Conservation (phyloP, 192 early-diverging fungal species). For the Lunasporangiospora selenospora region DNA sequence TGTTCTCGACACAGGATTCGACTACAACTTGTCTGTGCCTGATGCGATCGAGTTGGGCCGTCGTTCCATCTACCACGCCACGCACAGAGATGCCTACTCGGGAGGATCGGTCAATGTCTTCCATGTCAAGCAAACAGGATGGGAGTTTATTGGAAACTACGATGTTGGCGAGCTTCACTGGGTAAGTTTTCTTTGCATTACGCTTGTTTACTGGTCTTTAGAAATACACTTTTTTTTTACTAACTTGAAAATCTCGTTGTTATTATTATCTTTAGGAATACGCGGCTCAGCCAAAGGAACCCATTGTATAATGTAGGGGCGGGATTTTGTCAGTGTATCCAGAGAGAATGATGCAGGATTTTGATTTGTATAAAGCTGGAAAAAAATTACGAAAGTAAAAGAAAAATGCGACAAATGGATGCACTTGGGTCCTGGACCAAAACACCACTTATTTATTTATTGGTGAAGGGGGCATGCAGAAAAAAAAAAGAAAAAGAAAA, state of each 20-base stretch:
- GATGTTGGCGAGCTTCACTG: slow-evolving; percentile 90
- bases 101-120: slow-evolving; percentile 90
- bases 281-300: slow-evolving; percentile 37
- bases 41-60: slow-evolving; percentile 93
- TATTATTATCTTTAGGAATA: slow-evolving; percentile 15
- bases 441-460: too few species aligned
- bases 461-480: too few species aligned
- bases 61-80: slow-evolving; percentile 95
- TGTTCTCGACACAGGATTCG: slow-evolving; percentile 91
- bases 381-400: too few species aligned
- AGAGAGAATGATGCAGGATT: too few species aligned
- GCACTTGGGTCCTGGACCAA: too few species aligned
- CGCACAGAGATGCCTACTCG: slow-evolving; percentile 91
- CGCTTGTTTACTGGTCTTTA: neutral
- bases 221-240: neutral
- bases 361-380: too few species aligned
- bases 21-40: slow-evolving; percentile 75
- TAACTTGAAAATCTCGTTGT: neutral
- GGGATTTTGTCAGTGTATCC: too few species aligned
- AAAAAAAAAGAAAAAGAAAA: too few species aligned
- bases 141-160: slow-evolving; percentile 82
- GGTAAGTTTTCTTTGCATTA: slow-evolving; percentile 10
- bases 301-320: slow-evolving; percentile 18
- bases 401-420: too few species aligned
- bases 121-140: slow-evolving; percentile 91